Evolutionary conservation across 2,329 filamentous ascomycete genomes (phyloP).

Genomic region (Fusarium zealandicum): DNA sequence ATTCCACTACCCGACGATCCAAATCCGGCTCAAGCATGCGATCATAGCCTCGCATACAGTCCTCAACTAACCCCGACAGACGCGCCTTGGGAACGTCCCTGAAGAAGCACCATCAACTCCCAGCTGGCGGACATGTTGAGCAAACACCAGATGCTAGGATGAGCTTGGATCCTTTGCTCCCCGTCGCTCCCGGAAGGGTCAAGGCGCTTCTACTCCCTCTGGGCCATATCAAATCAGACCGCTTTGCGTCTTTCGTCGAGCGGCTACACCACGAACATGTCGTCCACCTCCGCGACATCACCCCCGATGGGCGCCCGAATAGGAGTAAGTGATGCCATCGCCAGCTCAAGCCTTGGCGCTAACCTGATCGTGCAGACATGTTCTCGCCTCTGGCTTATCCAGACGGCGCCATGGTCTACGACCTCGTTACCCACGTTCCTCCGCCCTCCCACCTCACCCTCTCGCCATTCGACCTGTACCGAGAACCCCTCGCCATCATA

Average conservation of each 20-base stretch:
- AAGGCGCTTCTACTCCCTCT: constrained; percentile 86
- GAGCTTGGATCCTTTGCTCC: constrained; percentile 88
- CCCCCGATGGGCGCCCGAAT: constrained; percentile 81
- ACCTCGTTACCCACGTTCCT: constrained; percentile 81
- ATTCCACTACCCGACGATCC: constrained; percentile 8
- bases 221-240: constrained; percentile 81
- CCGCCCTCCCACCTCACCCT: constrained; percentile 81
- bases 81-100: constrained; percentile 24
- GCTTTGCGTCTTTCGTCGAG: constrained; percentile 80
- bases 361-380: constrained; percentile 68
- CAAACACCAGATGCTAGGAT: constrained; percentile 65
- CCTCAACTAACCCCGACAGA: constrained; percentile 16
- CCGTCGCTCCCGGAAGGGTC: constrained; percentile 89
- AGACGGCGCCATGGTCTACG: constrained; percentile 84
- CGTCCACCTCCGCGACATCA: constrained; percentile 85
- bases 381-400: constrained; percentile 92
- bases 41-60: constrained; percentile 6
- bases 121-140: constrained; percentile 44
- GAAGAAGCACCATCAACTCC: constrained; percentile 26
- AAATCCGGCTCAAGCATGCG: constrained; percentile 23
- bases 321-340: constrained; percentile 67
- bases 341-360: constrained; percentile 18
- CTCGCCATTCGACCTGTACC: constrained; percentile 88
- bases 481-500: constrained; percentile 83
- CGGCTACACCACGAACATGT: constrained; percentile 81